These are phyloP conservation scores for Phyllachora maydis DNA, from an alignment of 2,329 filamentous ascomycete genomes.

Conservation along the genomic window DNA sequence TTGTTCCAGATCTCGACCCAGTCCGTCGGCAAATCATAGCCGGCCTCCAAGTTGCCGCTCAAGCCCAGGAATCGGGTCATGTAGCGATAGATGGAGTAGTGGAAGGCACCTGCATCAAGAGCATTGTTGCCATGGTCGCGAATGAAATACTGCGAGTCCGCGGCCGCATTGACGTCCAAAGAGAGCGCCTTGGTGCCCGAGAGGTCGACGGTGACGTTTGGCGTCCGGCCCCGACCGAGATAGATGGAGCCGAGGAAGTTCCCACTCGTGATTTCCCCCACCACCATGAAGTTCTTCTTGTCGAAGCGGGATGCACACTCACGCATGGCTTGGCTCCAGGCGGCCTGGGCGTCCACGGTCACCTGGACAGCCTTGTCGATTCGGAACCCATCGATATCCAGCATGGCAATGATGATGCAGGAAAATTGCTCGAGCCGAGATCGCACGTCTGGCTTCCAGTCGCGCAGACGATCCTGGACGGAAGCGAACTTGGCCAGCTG, in stretches of 20 bases:
- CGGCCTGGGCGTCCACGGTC: slow-evolving; percentile 36
- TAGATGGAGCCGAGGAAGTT: slow-evolving; percentile 38
- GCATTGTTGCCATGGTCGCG: slow-evolving; percentile 32
- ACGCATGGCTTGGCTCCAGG: slow-evolving; percentile 32
- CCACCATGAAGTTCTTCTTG: slow-evolving; percentile 42
- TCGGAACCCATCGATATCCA: slow-evolving; percentile 44
- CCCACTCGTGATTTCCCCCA: slow-evolving; percentile 40
- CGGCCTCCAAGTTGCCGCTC: slow-evolving; percentile 11
- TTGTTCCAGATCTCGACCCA: slow-evolving; percentile 31
- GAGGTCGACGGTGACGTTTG: slow-evolving; percentile 4
- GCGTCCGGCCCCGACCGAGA: slow-evolving; percentile 21
- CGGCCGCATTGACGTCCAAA: no score
- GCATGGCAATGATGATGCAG: slow-evolving; percentile 35
- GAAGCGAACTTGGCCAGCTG: slow-evolving; percentile 44
- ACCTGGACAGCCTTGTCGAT: slow-evolving; percentile 42
- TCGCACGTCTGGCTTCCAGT: slow-evolving; percentile 36
- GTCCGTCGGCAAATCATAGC: slow-evolving; percentile 11
- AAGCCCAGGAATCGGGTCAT: slow-evolving; percentile 12
- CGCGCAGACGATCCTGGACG: slow-evolving; percentile 42
- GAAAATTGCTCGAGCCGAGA: slow-evolving; percentile 36
- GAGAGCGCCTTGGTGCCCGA: slow-evolving; percentile 10
- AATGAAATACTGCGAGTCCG: no score
- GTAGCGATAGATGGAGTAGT: slow-evolving; percentile 12
- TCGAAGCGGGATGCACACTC: slow-evolving; percentile 30
- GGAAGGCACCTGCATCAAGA: slow-evolving; percentile 21